These are phyloP conservation scores for Rhizophlyctis rosea DNA, from an alignment of 192 early-diverging fungal species.

Conservation along the genomic window DNA sequence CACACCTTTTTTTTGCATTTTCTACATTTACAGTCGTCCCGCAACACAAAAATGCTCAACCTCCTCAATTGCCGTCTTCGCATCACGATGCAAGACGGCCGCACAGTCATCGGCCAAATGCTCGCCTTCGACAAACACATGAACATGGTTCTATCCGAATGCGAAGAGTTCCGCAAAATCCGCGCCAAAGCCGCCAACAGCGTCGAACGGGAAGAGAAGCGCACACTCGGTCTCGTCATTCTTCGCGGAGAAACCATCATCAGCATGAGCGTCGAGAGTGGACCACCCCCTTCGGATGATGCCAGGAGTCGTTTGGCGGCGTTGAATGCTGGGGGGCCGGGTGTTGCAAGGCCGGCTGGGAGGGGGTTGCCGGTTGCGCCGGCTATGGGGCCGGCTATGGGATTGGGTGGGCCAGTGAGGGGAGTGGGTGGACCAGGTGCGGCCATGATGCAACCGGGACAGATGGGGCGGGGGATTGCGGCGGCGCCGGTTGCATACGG, in stretches of 20 bases:
- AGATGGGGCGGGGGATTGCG: conserved; percentile 52
- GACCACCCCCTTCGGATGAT: conserved; percentile 68
- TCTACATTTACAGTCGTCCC: too few species aligned
- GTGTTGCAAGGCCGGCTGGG: conserved; percentile 78
- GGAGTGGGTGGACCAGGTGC: conserved; percentile 93
- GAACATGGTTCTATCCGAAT: conserved; percentile 97
- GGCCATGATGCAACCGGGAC: conserved; percentile 82
- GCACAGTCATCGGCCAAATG: conserved; percentile 95
- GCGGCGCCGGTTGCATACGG: conserved; percentile 76
- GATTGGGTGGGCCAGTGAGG: conserved; percentile 69
- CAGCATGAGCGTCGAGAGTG: conserved; percentile 83
- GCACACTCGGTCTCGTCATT: conserved; percentile 90
- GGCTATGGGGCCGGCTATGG: conserved; percentile 25
- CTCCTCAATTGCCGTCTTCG: conserved; percentile 93
- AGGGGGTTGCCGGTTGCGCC: conserved; percentile 67
- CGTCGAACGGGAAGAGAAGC: conserved; percentile 76
- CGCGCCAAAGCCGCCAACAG: conserved; percentile 55
- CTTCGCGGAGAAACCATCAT: conserved; percentile 92
- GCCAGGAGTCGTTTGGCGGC: conserved; percentile 24
- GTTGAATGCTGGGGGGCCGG: conserved; percentile 52
- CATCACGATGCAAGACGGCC: conserved; percentile 87
- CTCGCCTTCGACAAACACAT: conserved; percentile 99
- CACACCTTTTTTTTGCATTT: too few species aligned
- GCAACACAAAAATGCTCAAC: conserved; percentile 80
- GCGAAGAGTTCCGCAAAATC: conserved; percentile 92